phyloP scores from a whole-genome alignment of 2,329 filamentous ascomycete species.

The Cylindrodendrum hubeiense region DNA sequence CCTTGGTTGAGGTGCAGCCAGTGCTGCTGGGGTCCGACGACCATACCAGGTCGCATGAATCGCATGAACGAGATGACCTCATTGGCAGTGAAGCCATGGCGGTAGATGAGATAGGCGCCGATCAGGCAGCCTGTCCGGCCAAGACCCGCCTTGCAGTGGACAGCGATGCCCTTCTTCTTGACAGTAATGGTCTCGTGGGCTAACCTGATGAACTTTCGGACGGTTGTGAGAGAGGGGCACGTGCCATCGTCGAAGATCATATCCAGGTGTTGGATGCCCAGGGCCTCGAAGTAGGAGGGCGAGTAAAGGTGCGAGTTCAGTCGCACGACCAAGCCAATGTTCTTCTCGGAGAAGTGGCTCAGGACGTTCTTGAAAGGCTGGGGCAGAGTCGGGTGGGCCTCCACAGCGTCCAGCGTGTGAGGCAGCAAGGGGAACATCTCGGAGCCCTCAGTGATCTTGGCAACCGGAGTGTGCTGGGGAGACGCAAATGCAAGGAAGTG shows the following conservation, averaged over 20 bases:
- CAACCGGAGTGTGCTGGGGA: slow-evolving; percentile 84
- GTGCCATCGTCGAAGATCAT: slow-evolving; percentile 99
- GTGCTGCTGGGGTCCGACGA: slow-evolving; percentile 97
- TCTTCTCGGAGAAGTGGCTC: slow-evolving; percentile 86
- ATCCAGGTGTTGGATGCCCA: slow-evolving; percentile 95
- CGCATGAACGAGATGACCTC: slow-evolving; percentile 98
- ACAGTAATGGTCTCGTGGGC: slow-evolving; percentile 95
- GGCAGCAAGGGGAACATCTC: slow-evolving; percentile 82
- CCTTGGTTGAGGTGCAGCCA: slow-evolving; percentile 98
- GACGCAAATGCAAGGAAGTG: slow-evolving; percentile 97
- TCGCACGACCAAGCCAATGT: slow-evolving; percentile 93
- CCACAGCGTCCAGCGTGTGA: slow-evolving; percentile 79
- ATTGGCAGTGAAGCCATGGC: slow-evolving; percentile 96
- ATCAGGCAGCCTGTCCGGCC: slow-evolving; percentile 97
- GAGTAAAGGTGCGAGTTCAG: slow-evolving; percentile 97
- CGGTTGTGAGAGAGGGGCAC: slow-evolving; percentile 88
- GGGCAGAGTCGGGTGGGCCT: slow-evolving; percentile 77
- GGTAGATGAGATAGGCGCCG: slow-evolving; percentile 97
- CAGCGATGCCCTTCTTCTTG: slow-evolving; percentile 92
- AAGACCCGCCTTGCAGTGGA: slow-evolving; percentile 98
- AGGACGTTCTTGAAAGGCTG: slow-evolving; percentile 96
- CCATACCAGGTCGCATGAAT: slow-evolving; percentile 99
- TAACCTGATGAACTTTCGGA: slow-evolving; percentile 93
- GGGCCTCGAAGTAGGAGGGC: slow-evolving; percentile 94
- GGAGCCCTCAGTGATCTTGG: slow-evolving; percentile 78